Conservation (phyloP, 2,329 filamentous ascomycete genomes). For the Coleophoma cylindrospora region DNA sequence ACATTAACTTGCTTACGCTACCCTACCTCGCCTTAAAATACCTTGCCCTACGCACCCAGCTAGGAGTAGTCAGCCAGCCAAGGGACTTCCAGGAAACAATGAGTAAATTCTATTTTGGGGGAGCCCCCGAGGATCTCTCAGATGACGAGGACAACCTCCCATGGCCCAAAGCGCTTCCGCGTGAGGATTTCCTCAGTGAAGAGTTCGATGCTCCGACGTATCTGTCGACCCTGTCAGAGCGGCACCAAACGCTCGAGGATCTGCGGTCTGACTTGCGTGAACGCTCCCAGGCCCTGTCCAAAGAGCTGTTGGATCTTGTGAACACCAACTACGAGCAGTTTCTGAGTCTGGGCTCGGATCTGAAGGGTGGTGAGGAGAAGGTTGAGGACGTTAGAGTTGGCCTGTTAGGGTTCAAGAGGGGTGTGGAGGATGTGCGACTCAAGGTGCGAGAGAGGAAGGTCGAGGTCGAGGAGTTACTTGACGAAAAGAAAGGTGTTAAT, state of each 20-base stretch:
- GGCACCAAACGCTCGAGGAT: conserved; percentile 95
- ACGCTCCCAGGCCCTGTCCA: conserved; percentile 71
- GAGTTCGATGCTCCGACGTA: conserved; percentile 78
- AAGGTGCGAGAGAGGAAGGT: conserved; percentile 58
- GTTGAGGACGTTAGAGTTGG: conserved; percentile 88
- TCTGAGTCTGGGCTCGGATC: conserved; percentile 71
- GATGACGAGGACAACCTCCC: conserved; percentile 70
- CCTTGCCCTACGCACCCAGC: too few relatives aligned
- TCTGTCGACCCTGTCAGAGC: conserved; percentile 75
- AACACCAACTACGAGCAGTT: conserved; percentile 95
- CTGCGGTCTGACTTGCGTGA: conserved; percentile 80
- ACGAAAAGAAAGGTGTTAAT: conserved; percentile 62
- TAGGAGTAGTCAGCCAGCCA: too few relatives aligned
- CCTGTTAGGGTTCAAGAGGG: conserved; percentile 77
- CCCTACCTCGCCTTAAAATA: too few relatives aligned
- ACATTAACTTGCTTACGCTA: too few relatives aligned
- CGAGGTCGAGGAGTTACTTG: conserved; percentile 57
- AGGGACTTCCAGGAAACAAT: conserved; percentile 21
- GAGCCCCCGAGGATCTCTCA: conserved; percentile 20
- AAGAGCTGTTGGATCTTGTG: conserved; percentile 88
- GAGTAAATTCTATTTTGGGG: conserved; percentile 42
- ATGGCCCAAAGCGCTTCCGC: conserved; percentile 80
- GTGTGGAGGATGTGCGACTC: conserved; percentile 68
- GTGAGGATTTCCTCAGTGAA: conserved; percentile 73
- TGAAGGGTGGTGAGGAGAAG: conserved; percentile 84